Evolutionary conservation across 805 yeast species (phyloP).

Genomic region (Torulaspora microellipsoides): DNA sequence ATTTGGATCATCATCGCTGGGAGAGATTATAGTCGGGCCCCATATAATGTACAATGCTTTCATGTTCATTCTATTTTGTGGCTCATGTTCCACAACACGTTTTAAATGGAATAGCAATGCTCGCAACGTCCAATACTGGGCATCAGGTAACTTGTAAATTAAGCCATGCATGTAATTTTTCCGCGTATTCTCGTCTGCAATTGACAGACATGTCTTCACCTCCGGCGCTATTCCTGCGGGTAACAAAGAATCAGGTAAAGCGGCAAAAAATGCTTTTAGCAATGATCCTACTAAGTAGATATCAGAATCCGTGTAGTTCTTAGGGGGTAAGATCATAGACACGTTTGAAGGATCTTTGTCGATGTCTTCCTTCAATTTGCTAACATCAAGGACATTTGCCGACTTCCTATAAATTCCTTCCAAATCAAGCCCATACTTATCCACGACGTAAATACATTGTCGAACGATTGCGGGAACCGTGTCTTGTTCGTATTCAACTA

Average conservation of each 20-base stretch:
- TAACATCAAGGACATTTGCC: conserved; percentile 72
- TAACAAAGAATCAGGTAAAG: conserved; percentile 60
- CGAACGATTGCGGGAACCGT: conserved; percentile 88
- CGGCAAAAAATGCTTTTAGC: conserved; percentile 75
- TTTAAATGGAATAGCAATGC: conserved; percentile 81
- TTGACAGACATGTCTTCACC: conserved; percentile 55
- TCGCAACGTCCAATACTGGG: conserved; percentile 87
- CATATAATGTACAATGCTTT: conserved; percentile 84
- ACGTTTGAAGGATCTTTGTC: conserved; percentile 70
- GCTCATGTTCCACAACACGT: conserved; percentile 59
- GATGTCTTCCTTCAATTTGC: conserved; percentile 64
- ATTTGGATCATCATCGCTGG: conserved; percentile 60
- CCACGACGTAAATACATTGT: conserved; percentile 83
- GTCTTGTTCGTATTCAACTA: conserved; percentile 79
- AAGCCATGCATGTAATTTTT: conserved; percentile 78
- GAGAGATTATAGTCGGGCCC: conserved; percentile 84
- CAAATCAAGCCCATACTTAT: conserved; percentile 72
- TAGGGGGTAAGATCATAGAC: conserved; percentile 50
- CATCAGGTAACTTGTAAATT: conserved; percentile 88
- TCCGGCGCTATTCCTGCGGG: conserved; percentile 29
- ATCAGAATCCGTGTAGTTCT: conserved; percentile 66
- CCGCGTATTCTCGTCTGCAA: conserved; percentile 55
- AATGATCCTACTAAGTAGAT: conserved; percentile 84
- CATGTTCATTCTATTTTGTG: conserved; percentile 72
- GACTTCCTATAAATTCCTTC: conserved; percentile 89